Percentiles rank a stretch among this genome's conserved stretches.
These are phyloP conservation scores for Solanum virginianum DNA, from an alignment of 257 asterid genomes.

Conservation along the genomic window DNA sequence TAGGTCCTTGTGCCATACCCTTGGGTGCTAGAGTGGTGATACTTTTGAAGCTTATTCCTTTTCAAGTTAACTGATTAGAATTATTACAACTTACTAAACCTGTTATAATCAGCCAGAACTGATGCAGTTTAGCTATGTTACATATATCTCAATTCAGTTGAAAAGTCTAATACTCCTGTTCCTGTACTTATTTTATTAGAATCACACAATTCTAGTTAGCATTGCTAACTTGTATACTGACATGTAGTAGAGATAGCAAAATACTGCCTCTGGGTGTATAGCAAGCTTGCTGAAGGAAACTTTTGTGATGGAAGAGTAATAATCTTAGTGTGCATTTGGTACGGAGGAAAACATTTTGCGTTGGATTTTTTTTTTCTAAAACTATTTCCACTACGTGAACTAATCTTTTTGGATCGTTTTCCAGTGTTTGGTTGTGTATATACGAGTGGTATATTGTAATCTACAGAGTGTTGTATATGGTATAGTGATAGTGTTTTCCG, in stretches of 20 bases:
- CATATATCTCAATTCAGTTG: neutral
- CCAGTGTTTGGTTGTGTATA: neutral
- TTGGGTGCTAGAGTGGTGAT: neutral
- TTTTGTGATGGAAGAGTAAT: neutral
- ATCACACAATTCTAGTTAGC: neutral
- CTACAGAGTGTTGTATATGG: neutral
- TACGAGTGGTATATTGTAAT: neutral
- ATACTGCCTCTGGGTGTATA: neutral
- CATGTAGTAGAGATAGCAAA: neutral
- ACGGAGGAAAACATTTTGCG: neutral
- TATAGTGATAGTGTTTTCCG: neutral
- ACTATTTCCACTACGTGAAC: neutral
- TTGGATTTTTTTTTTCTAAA: neutral
- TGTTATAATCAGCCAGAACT: neutral
- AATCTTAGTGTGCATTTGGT: neutral
- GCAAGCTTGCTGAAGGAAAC: neutral
- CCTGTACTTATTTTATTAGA: neutral
- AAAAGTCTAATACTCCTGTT: neutral
- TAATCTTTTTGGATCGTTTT: neutral
- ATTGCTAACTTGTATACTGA: neutral
- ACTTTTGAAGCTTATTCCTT: neutral
- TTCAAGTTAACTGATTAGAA: neutral
- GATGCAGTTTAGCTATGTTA: neutral
- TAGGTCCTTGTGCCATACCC: neutral
- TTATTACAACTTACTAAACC: neutral